Percentiles rank a stretch among this genome's conserved stretches.
These are phyloP conservation scores for Ophiostoma populinum DNA, from an alignment of 2,329 filamentous ascomycete species.

Conservation along the genomic window DNA sequence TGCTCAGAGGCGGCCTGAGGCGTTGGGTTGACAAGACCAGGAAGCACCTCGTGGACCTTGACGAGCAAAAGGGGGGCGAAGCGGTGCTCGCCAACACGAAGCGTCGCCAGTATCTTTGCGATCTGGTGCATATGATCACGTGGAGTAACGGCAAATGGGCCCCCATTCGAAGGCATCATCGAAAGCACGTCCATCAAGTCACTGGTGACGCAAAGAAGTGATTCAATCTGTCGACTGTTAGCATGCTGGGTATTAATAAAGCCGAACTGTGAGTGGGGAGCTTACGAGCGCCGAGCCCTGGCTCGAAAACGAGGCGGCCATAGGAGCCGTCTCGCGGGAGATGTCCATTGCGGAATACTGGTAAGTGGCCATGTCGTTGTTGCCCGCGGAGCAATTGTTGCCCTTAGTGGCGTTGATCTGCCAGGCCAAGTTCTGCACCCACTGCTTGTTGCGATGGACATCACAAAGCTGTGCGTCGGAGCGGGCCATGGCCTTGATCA, in stretches of 20 bases:
- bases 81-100: constrained; percentile 59
- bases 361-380: constrained; percentile 20
- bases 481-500: constrained; percentile 33
- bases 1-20: constrained; percentile 41
- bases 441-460: constrained; percentile 41
- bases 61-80: constrained; percentile 61
- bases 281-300: constrained; percentile 59
- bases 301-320: constrained; percentile 55
- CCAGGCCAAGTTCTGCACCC: constrained; percentile 48
- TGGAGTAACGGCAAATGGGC: constrained; percentile 48
- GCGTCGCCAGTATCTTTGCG: constrained; percentile 45
- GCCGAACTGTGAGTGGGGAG: too few species aligned
- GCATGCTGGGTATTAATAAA: too few species aligned
- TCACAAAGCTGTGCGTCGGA: constrained; percentile 37
- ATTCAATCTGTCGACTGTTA: constrained; percentile 45
- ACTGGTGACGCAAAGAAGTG: constrained; percentile 60
- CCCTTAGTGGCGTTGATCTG: constrained; percentile 37
- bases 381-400: constrained; percentile 31
- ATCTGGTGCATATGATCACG: constrained; percentile 58
- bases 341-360: constrained; percentile 42
- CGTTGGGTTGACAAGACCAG: constrained; percentile 41
- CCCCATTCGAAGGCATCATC: constrained; percentile 39
- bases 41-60: constrained; percentile 58
- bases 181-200: constrained; percentile 58
- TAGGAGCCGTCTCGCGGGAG: constrained; percentile 43